Base-by-base conservation (phyloP, 768 basidiomycete genomes). In the Multifurca ochricompacta region DNA sequence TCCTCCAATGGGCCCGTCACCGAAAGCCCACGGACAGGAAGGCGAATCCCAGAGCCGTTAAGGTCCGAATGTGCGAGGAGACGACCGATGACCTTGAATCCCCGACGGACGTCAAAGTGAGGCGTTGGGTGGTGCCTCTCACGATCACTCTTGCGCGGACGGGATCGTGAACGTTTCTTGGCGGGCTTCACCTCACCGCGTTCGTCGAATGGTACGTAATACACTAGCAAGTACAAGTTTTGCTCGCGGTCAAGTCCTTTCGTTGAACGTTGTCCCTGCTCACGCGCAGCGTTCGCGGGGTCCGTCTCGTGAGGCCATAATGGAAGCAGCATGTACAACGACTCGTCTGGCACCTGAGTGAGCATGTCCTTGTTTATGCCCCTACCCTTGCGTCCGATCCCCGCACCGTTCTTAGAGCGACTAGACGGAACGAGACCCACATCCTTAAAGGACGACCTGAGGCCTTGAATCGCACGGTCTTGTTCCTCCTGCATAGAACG, bases 301-400 rank as follows among this genome's bases (percentile, higher is more conserved):
- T 87, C 86, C 1, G 80, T 86, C 60, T 86, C 83, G 16, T 82
- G 78, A 8, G 84, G 81, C 87, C 88, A 91, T n/a, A 91, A 73
- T 14, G 89, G 89, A 16, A 91, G 73, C 23, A 90, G 75, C 89
- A 91, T 91, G 66, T 84, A 88, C 48, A 90, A 71, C 21, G 80
- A 79, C 13, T 90, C 86, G 5, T 77, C 68, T 0, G 84, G 83
- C 34, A 91, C 74, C 31, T 79, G 72, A 31, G 77, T 74, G 52
- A 88, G 79, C 57, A 85, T 72, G 54, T 78, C 58, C 42, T 61
- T 57, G 23, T 57, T 52, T 42, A 48, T 59, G 14, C 35, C 49
- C 34, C 49, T 53, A 13, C 55, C 57, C 32, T 46, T 60, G 44
- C 62, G 62, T 37, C 59, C 63, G 39, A 59, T 60, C 48, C 61